Base-by-base conservation (phyloP, 2,329 filamentous ascomycete species). In the Colletotrichum nymphaeae region DNA sequence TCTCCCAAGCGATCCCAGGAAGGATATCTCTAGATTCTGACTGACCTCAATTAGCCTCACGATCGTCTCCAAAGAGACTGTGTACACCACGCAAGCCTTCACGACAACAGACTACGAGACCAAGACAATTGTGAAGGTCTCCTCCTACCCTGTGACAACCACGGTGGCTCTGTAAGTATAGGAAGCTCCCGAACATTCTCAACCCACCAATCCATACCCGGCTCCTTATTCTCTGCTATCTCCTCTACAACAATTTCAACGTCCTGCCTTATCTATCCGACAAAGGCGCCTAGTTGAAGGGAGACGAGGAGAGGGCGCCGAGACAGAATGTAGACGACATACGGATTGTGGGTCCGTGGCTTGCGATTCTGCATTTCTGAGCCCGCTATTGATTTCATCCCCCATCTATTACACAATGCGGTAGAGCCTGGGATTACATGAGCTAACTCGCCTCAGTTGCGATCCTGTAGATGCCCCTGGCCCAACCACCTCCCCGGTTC, bases 81-180 rank as follows among this genome's bases (percentile, higher is more conserved):
- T 74, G 11, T 72, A 37, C 46, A 75, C 72, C 1, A 75, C 67
- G 5, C 6, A 72, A 53, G 63, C 58, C 2, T 74, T 67, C 30
- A 75, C 72, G 1, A 68, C 68, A 4, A 75, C 74, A 1, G 57
- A 74, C 3, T 75, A 64, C 28, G 59, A 74, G 26, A 72, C 72
- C 14, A 63, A 37, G 2, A 74, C 67, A 1, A 26, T 73, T 1
- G 35, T 68, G 6, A 59, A 65, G 32, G 35, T 69, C 3, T 55
- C 69, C 5, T 75, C 74, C 4, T 76, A 76, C 6, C 72, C 75
- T 12, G 75, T 76, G n/a, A 76, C 74, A 2, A 74, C 73, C 3
- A 74, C 74, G 4, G 46, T 67, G 32, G 64, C 75, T 7, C 22
- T 74, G 72, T 74, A 68, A 72, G 72, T 67, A 42, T 42, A 42